Base-by-base conservation (phyloP, 768 basidiomycete species). In the Coprinellus aureogranulatus region DNA sequence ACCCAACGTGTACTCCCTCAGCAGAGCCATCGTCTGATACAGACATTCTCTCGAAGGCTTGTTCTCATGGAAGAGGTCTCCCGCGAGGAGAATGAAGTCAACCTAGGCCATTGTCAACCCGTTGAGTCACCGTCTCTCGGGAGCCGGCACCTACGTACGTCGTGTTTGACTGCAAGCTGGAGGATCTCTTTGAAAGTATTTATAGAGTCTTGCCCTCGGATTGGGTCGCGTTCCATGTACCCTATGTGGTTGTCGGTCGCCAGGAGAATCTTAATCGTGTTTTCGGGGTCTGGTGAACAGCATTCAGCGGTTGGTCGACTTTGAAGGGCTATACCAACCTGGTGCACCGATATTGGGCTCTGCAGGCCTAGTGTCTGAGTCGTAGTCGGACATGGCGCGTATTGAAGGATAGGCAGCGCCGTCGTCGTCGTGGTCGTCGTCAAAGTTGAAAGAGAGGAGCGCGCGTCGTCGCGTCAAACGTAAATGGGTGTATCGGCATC, bases 51-150 rank as follows among this genome's bases (percentile, higher is more conserved):
- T 77, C 27, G 92, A 92, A 0, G 97, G 97, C 60, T 94, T 85
- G 71, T 98, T 99, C 67, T 99, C 97, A 70, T 99, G 97, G 68
- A 99, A 99, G 3, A 99, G 77, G 69, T 99, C 97, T 8, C 97
- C 97, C 14, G 89, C 96, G 6, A 98, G 85, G 9, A 99, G 83
- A 44, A 99, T 81, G 68, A 98, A 92, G 74, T 99, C 97, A 54
- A 98, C 96, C 93, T 96, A 59, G 26, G 22, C 28, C 47, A 49
- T 57, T 37, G 57, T 49, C 57, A 58, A 55, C 54, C 50, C 55
- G 51, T 37, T 40, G 40, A 45, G 46, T 18, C n/a, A 25, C 22
- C 22, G 45, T 6, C 10, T 8, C 10, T 42, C 27, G 37, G 26
- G 31, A 57, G 28, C 25, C 2, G 25, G 22, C 1, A 45, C 22